These are phyloP conservation scores for Vitis riparia DNA, from an alignment of 164 flowering plant species.

Conservation along the genomic window DNA sequence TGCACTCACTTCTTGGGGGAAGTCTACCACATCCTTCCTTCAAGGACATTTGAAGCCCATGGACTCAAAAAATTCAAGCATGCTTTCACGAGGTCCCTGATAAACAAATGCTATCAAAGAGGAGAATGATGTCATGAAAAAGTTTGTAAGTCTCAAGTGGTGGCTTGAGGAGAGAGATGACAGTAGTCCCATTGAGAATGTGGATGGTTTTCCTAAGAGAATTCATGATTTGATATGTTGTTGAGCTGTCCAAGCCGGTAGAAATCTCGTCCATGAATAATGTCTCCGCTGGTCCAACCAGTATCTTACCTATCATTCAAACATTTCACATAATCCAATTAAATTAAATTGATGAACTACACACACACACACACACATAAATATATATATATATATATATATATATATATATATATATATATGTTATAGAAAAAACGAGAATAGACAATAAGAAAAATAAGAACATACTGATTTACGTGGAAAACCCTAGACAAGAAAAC, in stretches of 20 bases:
- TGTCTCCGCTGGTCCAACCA: neutral
- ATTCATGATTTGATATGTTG: constrained; percentile 12
- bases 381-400: too few species aligned
- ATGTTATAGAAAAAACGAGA: too few species aligned
- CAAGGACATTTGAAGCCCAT: too few species aligned
- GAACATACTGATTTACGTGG: too few species aligned
- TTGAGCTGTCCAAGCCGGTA: constrained; percentile 10
- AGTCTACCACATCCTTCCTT: too few species aligned
- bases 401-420: too few species aligned
- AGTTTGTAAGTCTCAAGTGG: neutral
- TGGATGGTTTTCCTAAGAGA: neutral
- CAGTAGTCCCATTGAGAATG: neutral
- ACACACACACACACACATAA: too few species aligned
- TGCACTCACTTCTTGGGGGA: too few species aligned
- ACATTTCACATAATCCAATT: too few species aligned
- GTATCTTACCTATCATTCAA: constrained; percentile 3
- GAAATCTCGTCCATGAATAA: constrained; percentile 11
- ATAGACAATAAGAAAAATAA: too few species aligned
- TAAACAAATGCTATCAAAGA: constrained; percentile 7
- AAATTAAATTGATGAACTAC: too few species aligned
- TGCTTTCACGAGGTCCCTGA: constrained; percentile 10
- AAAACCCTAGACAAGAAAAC: too few species aligned
- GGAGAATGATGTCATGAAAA: constrained; percentile 16
- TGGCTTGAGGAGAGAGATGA: constrained; percentile 13
- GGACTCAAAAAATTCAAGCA: constrained; percentile 8